Percentiles rank a stretch among this genome's conserved stretches.
These are phyloP conservation scores for Microdochium bolleyi DNA, from an alignment of 2,329 filamentous ascomycete genomes.

Conservation along the genomic window DNA sequence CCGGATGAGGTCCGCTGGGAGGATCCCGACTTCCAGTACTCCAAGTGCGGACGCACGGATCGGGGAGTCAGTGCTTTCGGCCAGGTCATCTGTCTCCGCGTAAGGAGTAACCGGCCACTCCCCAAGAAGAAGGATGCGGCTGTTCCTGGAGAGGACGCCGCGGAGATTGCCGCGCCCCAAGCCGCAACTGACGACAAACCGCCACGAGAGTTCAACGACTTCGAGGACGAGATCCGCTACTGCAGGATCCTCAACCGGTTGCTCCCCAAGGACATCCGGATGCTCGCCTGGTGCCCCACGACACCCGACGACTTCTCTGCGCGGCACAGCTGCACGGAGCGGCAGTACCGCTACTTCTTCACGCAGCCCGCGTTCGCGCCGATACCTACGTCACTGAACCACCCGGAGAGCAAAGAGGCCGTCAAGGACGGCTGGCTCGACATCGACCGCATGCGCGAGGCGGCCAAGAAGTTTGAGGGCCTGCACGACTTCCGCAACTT, in stretches of 20 bases:
- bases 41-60: conserved; percentile 91
- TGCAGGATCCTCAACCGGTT: conserved; percentile 76
- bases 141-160: conserved; percentile 7
- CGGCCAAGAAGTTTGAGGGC: conserved; percentile 73
- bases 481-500: conserved; percentile 94
- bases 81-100: conserved; percentile 78
- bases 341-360: conserved; percentile 95
- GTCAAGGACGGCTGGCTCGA: conserved; percentile 71
- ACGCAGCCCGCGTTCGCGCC: conserved; percentile 84
- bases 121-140: conserved; percentile 17
- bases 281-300: conserved; percentile 87
- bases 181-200: conserved; percentile 5
- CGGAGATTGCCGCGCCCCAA: conserved; percentile 6
- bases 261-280: conserved; percentile 79
- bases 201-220: conserved; percentile 48
- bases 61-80: conserved; percentile 93
- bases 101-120: conserved; percentile 70
- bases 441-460: conserved; percentile 76
- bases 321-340: conserved; percentile 84
- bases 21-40: conserved; percentile 67
- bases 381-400: conserved; percentile 44
- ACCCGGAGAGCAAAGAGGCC: conserved; percentile 22
- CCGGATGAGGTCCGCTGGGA: conserved; percentile 66
- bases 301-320: conserved; percentile 78
- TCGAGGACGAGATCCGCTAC: conserved; percentile 79